Evolutionary conservation across 805 yeast genomes (phyloP), one percentile per base, ranked within the genome.

Genomic region (Wickerhamiella spandovensis): DNA sequence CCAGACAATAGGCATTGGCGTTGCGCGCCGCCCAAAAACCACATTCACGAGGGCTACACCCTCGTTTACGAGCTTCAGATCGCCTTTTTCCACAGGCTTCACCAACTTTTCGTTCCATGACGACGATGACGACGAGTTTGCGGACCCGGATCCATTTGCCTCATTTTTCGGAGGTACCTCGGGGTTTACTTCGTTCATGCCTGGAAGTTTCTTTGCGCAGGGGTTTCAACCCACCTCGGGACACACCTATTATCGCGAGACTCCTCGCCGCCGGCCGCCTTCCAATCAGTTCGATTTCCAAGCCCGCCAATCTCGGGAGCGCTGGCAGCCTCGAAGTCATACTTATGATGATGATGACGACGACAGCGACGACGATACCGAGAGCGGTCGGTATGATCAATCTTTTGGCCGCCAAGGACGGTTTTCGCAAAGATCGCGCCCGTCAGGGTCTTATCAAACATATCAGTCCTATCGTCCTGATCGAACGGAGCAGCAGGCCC

Each of bases 1-100:
- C 68, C 18, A 15, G 5, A 3, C 4, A n/a, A 35, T 35, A 15
- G 39, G 39, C 7, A 15, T 35, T 15, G 39, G 20, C 9, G 18
- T 3, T 18, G 4, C 17, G 7, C 3, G 39, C 20, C 20, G 20
- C 6, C 20, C 17, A 35, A 35, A 35, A n/a, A 18, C 39, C 10
- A 35, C 39, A 5, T 35, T 35, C 13, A 35, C 39, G 7, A 18
- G 39, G 15, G 9, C 39, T 2, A 15, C 20, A 7, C 39, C 39
- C 9, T 15, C 17, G 7, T 35, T 5, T 15, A n/a, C 20, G 9
- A 15, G 39, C 6, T n/a, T 17, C 17, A 8, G 39, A 4, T 2
- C 17, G 7, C 39, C 39, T 5, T 35, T 35, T 35, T 35, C 39
- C 10, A 5, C 17, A 3, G 15, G 17, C 20, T 35, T 35, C 9